Base-by-base conservation (phyloP, 345 rosid species). In the Ailanthus altissimus region DNA sequence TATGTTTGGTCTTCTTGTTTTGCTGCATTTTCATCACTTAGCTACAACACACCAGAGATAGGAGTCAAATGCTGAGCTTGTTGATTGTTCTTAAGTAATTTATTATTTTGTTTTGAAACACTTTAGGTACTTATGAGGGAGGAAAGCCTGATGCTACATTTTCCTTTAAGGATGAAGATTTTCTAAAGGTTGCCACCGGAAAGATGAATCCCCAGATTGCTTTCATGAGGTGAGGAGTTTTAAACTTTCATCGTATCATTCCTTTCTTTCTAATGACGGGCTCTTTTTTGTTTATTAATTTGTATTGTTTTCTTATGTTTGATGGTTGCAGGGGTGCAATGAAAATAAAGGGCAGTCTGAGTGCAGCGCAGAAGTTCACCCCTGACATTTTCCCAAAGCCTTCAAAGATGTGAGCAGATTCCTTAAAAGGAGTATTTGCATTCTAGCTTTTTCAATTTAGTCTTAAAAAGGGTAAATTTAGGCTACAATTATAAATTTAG, bases 381-480 rank as follows among this genome's bases (percentile, higher is more conserved):
- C 99, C 99, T 0, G 99, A 93, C 80, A 92, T 96, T 79, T 96
- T 96, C 91, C 99, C 99, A 0, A 96, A 92, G 88, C 97, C 92
- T 14, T 80, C 99, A 2, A 96, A 93, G 92, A 73, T 96, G 90
- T 96, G 89, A 96, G 72, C 76, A 43, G 68, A 66, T 74, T 32
- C 26, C 46, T 11, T 53, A 43, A 63, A 67, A 16, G 26, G 25
- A 54, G 40, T 53, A 53, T 66, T 36, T 32, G 64, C 42, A 51
- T 75, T 75, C 13, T 18, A 5, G 21, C 49, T 62, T 5, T 47
- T 28, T 50, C 51, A 46, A 20, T 28, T 49, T 26, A 25, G 42
- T 15, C 32, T 12, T 15, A n/a, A 8, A 15, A 23, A 45, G 28
- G 38, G 12, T 40, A 45, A 26, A 43, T 16, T 25, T 60, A 73